Conservation (phyloP, 2,329 filamentous ascomycete genomes). For the Microsporum audouinii region DNA sequence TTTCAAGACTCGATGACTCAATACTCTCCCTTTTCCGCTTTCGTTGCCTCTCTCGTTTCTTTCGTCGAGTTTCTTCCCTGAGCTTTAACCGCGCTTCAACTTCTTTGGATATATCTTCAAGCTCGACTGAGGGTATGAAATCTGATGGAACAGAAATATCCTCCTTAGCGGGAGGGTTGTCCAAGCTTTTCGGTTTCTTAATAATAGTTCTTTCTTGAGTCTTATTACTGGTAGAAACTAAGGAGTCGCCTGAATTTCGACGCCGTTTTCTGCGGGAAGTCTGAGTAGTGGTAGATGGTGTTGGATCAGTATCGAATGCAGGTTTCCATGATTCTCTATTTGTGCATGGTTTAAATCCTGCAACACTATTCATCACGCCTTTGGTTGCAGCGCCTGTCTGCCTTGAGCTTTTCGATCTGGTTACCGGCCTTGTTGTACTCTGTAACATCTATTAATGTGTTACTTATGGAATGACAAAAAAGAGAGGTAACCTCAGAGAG, state of each 20-base stretch:
- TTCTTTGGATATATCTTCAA: constrained; percentile 37
- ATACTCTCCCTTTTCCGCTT: constrained; percentile 34
- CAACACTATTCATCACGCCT: neutral
- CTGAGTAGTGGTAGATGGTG: constrained; percentile 9
- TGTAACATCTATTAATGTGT: constrained; percentile 14
- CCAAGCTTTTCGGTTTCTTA: constrained; percentile 17
- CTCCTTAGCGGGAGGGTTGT: constrained; percentile 3
- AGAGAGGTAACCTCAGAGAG: neutral
- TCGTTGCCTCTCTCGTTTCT: constrained; percentile 26
- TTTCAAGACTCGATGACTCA: constrained; percentile 12
- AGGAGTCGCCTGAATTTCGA: neutral
- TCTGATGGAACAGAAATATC: neutral
- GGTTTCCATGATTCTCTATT: constrained; percentile 9
- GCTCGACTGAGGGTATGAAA: constrained; percentile 19
- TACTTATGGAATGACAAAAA: neutral
- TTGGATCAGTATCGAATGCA: constrained; percentile 15
- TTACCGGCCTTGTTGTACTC: constrained; percentile 11
- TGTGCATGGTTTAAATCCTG: neutral
- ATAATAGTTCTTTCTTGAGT: neutral
- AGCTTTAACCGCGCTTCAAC: constrained; percentile 35
- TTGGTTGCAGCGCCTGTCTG: neutral
- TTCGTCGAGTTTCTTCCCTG: constrained; percentile 31
- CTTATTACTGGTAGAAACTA: neutral
- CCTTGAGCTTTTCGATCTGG: neutral
- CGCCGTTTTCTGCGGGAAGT: constrained; percentile 16